These are phyloP conservation scores for Zymoseptoria ardabiliae DNA, from an alignment of 2,329 filamentous ascomycete genomes.

Conservation along the genomic window DNA sequence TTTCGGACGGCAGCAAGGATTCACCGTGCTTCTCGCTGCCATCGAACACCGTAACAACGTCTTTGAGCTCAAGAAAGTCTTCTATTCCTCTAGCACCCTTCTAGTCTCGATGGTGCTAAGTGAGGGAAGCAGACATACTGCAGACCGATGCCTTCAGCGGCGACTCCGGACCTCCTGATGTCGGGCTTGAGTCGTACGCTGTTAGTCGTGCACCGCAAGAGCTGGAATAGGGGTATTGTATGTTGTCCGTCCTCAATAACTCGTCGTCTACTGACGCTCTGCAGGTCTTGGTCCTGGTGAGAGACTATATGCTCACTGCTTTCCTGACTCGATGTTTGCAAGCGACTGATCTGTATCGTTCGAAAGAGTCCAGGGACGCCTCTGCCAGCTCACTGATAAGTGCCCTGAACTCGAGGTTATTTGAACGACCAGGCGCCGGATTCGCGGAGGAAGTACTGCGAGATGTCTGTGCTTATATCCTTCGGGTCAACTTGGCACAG, in stretches of 20 bases:
- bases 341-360: not conserved
- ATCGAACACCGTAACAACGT: constrained; percentile 5
- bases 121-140: constrained; percentile 14
- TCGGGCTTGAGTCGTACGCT: constrained; percentile 23
- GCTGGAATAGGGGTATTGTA: constrained; percentile 19
- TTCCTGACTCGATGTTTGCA: not conserved
- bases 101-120: constrained; percentile 4
- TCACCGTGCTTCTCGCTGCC: constrained; percentile 11
- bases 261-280: not conserved
- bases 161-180: constrained; percentile 21
- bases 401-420: not conserved
- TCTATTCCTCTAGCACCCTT: constrained; percentile 9
- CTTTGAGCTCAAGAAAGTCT: constrained; percentile 11
- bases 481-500: not conserved
- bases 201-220: constrained; percentile 23
- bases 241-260: not conserved
- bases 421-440: not conserved
- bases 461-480: not conserved
- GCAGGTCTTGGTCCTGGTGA: not conserved
- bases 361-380: not conserved
- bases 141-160: constrained; percentile 15
- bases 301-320: not conserved
- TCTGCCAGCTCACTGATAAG: not conserved
- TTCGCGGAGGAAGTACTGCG: not conserved
- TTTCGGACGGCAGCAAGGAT: constrained; percentile 16